These are phyloP conservation scores for Solioccasus polychromus DNA, from an alignment of 768 basidiomycete genomes.

Conservation along the genomic window DNA sequence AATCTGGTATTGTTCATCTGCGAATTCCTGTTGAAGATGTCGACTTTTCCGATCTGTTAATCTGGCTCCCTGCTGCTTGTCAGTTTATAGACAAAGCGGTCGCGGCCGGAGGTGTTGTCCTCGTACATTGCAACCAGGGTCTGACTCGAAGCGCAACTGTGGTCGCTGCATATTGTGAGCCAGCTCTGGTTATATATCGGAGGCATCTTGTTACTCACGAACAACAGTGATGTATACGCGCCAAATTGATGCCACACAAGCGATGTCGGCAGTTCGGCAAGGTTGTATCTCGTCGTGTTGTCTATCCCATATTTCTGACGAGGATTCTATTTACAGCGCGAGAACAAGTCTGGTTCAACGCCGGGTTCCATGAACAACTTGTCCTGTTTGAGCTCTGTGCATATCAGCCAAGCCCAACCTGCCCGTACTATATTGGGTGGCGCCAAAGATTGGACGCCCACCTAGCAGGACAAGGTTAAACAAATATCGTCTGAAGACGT, in stretches of 20 bases:
- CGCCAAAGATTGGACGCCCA: conserved; percentile 50
- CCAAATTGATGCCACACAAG: conserved; percentile 53
- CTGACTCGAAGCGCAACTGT: conserved; percentile 67
- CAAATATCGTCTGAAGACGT: conserved; percentile 1
- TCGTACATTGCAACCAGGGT: conserved; percentile 68
- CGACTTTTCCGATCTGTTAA: conserved; percentile 66
- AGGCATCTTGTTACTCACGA: conserved; percentile 10
- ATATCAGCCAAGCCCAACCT: conserved; percentile 56
- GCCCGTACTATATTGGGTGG: conserved; percentile 70
- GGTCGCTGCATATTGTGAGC: conserved; percentile 73
- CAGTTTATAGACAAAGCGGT: conserved; percentile 65
- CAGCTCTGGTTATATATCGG: not conserved
- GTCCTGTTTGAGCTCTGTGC: conserved; percentile 72
- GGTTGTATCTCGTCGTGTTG: conserved; percentile 36
- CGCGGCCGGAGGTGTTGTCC: conserved; percentile 53
- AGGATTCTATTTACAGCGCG: conserved; percentile 43
- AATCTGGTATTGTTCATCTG: conserved; percentile 67
- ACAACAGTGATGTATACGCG: conserved; percentile 64
- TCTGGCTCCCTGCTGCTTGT: conserved; percentile 62
- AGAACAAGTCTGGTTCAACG: conserved; percentile 74
- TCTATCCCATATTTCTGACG: conserved; percentile 3
- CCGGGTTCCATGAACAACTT: conserved; percentile 79
- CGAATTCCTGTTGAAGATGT: conserved; percentile 70
- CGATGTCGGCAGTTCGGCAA: conserved; percentile 57
- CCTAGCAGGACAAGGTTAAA: conserved; percentile 34